Percentiles rank a stretch among this genome's conserved stretches.
Evolutionary conservation across 2,329 filamentous ascomycete species (phyloP).

Genomic region (Fusarium paranaense): DNA sequence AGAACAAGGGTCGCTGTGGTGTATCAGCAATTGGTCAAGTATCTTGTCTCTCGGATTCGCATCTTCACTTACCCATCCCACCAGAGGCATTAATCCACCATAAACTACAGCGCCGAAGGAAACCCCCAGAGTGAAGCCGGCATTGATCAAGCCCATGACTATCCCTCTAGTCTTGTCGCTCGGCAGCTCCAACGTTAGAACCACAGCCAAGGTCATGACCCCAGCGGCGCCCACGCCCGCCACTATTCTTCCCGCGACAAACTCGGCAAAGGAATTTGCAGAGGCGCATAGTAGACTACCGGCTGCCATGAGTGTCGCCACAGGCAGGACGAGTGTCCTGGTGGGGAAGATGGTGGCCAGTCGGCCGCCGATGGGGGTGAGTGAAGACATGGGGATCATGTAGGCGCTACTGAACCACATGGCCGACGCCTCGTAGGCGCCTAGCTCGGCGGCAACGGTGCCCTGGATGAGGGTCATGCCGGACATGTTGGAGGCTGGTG

Average conservation of each 20-base stretch:
- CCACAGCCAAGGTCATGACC: conserved; percentile 78
- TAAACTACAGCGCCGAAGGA: conserved; percentile 78
- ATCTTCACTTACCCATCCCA: conserved; percentile 75
- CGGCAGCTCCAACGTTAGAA: conserved; percentile 81
- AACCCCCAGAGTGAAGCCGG: conserved; percentile 77
- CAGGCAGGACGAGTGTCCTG: conserved; percentile 71
- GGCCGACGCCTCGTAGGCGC: conserved; percentile 77
- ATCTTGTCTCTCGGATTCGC: not conserved
- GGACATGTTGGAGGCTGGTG: conserved; percentile 76
- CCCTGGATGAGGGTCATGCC: conserved; percentile 86
- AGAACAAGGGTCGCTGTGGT: conserved; percentile 75
- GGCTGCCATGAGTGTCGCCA: conserved; percentile 67
- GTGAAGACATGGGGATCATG: conserved; percentile 69
- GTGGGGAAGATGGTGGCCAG: conserved; percentile 81
- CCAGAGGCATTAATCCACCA: conserved; percentile 69
- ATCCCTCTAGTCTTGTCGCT: conserved; percentile 75
- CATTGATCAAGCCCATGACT: conserved; percentile 79
- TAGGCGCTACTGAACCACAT: conserved; percentile 88
- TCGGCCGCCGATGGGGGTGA: conserved; percentile 78
- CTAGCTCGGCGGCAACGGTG: conserved; percentile 78
- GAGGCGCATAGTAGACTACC: conserved; percentile 75
- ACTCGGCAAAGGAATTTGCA: conserved; percentile 68
- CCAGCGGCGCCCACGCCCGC: conserved; percentile 78
- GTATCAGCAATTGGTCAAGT: conserved; percentile 9
- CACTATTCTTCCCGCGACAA: conserved; percentile 76